These are phyloP conservation scores for Clarireedia paspali DNA, from an alignment of 2,329 filamentous ascomycete genomes.

Conservation along the genomic window DNA sequence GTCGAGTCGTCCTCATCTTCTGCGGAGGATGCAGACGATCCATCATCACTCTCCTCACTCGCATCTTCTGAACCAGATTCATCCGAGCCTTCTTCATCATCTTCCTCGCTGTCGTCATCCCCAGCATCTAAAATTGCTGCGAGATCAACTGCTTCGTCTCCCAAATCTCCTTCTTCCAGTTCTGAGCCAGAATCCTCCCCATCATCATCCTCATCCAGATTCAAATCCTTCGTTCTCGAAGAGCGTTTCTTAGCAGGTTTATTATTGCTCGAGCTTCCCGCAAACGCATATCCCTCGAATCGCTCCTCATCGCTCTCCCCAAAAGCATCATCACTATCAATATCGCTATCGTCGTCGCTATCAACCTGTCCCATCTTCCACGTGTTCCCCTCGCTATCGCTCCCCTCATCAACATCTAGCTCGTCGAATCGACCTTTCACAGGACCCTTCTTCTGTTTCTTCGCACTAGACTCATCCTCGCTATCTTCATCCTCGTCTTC, in stretches of 20 bases:
- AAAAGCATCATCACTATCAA: constrained; percentile 66
- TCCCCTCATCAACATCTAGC: constrained; percentile 49
- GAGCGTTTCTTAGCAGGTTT: constrained; percentile 43
- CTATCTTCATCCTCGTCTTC: constrained; percentile 40
- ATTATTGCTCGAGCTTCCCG: constrained; percentile 41
- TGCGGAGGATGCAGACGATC: constrained; percentile 40
- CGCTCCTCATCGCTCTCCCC: constrained; percentile 63
- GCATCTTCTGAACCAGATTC: constrained; percentile 37
- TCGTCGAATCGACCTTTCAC: constrained; percentile 30
- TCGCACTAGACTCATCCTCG: constrained; percentile 31
- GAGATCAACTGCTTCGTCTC: constrained; percentile 32
- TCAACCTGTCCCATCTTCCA: constrained; percentile 60
- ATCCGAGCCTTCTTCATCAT: constrained; percentile 21
- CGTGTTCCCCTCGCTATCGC: constrained; percentile 61
- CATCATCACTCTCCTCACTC: constrained; percentile 46
- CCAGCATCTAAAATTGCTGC: constrained; percentile 18
- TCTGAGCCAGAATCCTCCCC: constrained; percentile 35
- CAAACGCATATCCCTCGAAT: constrained; percentile 61
- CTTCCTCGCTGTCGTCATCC: constrained; percentile 68
- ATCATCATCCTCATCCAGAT: constrained; percentile 41
- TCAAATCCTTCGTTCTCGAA: constrained; percentile 37
- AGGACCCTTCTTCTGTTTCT: constrained; percentile 26
- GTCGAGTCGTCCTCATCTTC: constrained; percentile 36
- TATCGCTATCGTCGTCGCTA: constrained; percentile 58
- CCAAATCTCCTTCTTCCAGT: constrained; percentile 63